Evolutionary conservation across 2,329 filamentous ascomycete species (phyloP).

Genomic region (Diaporthe capsici): DNA sequence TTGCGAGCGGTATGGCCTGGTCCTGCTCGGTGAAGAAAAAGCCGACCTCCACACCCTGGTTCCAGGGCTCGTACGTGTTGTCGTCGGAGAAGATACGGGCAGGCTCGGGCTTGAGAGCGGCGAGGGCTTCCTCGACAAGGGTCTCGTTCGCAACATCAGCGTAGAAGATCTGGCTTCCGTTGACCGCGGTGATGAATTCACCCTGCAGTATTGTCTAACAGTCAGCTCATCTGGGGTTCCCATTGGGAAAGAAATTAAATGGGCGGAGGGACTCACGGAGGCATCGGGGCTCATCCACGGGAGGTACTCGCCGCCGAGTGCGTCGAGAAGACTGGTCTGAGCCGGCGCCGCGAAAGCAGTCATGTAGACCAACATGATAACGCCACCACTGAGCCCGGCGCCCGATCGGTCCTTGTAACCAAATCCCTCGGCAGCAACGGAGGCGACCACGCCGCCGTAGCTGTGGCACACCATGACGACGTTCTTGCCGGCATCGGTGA

Average conservation of each 20-base stretch:
- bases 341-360: slow-evolving; percentile 35
- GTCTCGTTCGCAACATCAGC: slow-evolving; percentile 29
- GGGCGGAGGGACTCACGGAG: slow-evolving; percentile 12
- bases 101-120: slow-evolving; percentile 32
- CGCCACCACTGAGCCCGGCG: slow-evolving; percentile 24
- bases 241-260: not conserved
- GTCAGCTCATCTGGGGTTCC: not conserved
- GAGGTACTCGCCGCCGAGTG: slow-evolving; percentile 32
- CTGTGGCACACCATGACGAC: slow-evolving; percentile 41
- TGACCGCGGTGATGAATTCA: slow-evolving; percentile 34
- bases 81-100: slow-evolving; percentile 31
- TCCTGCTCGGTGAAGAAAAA: slow-evolving; percentile 39
- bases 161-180: slow-evolving; percentile 36
- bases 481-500: slow-evolving; percentile 36
- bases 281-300: slow-evolving; percentile 35
- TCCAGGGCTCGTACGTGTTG: slow-evolving; percentile 39
- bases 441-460: slow-evolving; percentile 39
- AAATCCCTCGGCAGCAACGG: slow-evolving; percentile 33
- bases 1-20: slow-evolving; percentile 34
- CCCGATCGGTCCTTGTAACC: slow-evolving; percentile 31
- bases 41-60: slow-evolving; percentile 32
- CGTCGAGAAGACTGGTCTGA: slow-evolving; percentile 33
- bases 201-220: not conserved
- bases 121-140: slow-evolving; percentile 26
- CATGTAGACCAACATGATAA: slow-evolving; percentile 38